Evolutionary conservation across 768 basidiomycete species (phyloP).

Genomic region (Leccinum fibrillosum): DNA sequence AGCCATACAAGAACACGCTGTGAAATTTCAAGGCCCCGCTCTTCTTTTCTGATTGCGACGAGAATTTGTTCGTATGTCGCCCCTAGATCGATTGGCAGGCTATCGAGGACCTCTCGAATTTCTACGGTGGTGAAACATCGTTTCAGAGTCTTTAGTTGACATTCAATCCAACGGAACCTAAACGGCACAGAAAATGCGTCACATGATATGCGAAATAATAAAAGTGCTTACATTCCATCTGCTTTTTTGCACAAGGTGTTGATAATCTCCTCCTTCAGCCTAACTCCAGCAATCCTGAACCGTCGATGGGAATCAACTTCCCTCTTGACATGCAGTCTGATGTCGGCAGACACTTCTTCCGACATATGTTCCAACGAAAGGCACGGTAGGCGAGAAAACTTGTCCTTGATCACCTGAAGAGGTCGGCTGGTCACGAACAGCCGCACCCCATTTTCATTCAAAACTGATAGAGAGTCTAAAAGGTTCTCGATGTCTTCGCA

Average conservation of each 20-base stretch:
- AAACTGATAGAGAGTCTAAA: neutral
- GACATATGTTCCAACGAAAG: slow-evolving; percentile 7
- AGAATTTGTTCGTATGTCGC: neutral
- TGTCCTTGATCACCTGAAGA: slow-evolving; percentile 8
- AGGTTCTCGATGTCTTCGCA: slow-evolving; percentile 7
- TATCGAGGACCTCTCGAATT: neutral
- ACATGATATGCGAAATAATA: neutral
- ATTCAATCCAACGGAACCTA: neutral
- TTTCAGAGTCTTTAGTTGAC: neutral
- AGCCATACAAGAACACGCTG: neutral
- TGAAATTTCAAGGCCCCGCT: no score
- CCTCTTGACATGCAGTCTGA: slow-evolving; percentile 1
- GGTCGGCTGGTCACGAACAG: slow-evolving; percentile 6
- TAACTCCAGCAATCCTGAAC: neutral
- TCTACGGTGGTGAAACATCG: neutral
- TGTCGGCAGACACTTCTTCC: neutral
- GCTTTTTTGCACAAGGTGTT: neutral
- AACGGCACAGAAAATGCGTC: neutral
- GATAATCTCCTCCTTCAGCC: slow-evolving; percentile 6
- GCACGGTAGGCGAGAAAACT: neutral
- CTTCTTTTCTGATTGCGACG: neutral
- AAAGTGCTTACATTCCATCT: slow-evolving; percentile 8
- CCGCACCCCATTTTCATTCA: neutral
- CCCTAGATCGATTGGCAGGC: neutral
- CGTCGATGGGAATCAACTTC: slow-evolving; percentile 8